Evolutionary conservation across 2,329 filamentous ascomycete genomes (phyloP).

Genomic region (Emmonsia crescens): DNA sequence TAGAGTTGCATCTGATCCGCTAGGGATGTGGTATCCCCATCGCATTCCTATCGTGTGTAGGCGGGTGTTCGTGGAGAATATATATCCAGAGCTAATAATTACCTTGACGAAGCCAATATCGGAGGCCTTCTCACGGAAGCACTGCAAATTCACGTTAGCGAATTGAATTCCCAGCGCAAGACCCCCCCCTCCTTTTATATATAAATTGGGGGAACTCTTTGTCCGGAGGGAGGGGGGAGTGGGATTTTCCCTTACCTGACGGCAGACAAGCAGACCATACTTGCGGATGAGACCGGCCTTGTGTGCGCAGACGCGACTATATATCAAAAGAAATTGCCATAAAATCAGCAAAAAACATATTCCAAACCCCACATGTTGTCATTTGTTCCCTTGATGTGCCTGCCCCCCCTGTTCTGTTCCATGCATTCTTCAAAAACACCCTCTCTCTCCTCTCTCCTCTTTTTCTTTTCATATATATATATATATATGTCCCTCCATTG

Average conservation of each 20-base stretch:
- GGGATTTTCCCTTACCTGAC: slow-evolving; percentile 26
- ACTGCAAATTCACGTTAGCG: slow-evolving; percentile 31
- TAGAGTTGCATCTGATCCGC: neutral
- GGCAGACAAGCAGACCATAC: slow-evolving; percentile 84
- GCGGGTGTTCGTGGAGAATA: neutral
- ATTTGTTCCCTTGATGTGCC: slow-evolving; percentile 11
- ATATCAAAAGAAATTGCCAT: slow-evolving; percentile 8
- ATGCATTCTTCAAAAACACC: slow-evolving; percentile 20
- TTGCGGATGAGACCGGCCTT: slow-evolving; percentile 98
- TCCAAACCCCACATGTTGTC: slow-evolving; percentile 10
- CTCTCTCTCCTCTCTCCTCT: slow-evolving; percentile 11
- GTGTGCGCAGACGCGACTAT: slow-evolving; percentile 81
- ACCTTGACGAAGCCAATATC: slow-evolving; percentile 63
- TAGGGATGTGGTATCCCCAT: neutral
- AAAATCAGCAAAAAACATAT: slow-evolving; percentile 2
- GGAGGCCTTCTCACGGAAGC: slow-evolving; percentile 57
- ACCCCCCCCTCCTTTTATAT: neutral
- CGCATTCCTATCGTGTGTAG: neutral
- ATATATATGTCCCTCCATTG: slow-evolving; percentile 5
- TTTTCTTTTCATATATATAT: slow-evolving; percentile 4
- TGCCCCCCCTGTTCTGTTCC: neutral
- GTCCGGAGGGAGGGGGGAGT: neutral
- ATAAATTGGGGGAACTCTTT: neutral
- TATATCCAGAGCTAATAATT: slow-evolving; percentile 2
- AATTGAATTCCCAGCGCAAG: neutral